Percentiles rank a stretch among this genome's conserved stretches.
phyloP scores from a whole-genome alignment of 352 stramenopile genomes.

The Globisporangium viniferum region DNA sequence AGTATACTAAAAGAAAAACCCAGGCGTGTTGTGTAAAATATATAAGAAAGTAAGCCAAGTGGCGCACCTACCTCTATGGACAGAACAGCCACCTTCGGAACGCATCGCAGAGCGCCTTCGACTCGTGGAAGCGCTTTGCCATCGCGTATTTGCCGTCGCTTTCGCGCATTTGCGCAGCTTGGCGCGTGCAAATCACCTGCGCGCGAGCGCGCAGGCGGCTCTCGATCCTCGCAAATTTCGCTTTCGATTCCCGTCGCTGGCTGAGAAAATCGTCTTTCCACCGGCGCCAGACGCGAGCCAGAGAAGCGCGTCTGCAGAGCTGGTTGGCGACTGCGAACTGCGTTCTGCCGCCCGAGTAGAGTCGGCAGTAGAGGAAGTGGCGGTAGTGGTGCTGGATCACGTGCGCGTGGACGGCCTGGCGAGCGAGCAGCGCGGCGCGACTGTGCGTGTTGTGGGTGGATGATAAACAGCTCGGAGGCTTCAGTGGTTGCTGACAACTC shows the following conservation, averaged over 20 bases:
- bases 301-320: constrained; percentile 3
- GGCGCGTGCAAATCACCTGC: neutral
- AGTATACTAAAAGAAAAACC: neutral
- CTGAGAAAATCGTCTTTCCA: neutral
- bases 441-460: constrained; percentile 2
- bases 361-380: constrained; percentile 20
- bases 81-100: constrained; percentile 22
- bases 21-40: neutral
- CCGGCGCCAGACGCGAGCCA: neutral
- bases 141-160: constrained; percentile 45
- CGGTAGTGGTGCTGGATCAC: constrained; percentile 25
- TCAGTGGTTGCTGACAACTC: neutral
- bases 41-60: neutral
- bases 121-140: constrained; percentile 41
- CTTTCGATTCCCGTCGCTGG: neutral
- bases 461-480: neutral
- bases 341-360: constrained; percentile 5
- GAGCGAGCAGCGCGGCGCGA: constrained; percentile 16
- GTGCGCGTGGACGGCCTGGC: constrained; percentile 21
- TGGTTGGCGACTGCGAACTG: constrained; percentile 22
- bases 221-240: neutral
- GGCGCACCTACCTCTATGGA: neutral
- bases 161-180: constrained; percentile 20
- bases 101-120: constrained; percentile 19
- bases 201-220: neutral